Evolutionary conservation across 345 rosid species (phyloP).

Genomic region (Gossypium rotundifolium): DNA sequence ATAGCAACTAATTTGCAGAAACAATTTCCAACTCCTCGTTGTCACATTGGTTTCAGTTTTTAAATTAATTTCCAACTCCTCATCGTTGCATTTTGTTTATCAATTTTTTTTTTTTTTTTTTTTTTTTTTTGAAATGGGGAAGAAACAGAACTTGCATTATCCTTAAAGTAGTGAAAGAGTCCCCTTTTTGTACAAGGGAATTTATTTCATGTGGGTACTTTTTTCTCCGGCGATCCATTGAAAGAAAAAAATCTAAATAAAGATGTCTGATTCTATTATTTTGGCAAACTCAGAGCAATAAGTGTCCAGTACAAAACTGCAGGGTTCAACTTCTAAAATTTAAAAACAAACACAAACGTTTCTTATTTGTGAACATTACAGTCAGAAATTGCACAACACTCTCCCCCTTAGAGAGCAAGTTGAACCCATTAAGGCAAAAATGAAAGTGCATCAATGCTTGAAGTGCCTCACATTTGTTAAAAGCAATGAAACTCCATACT

Average conservation of each 20-base stretch:
- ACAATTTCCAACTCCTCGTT: too few relatives aligned
- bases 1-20: too few relatives aligned
- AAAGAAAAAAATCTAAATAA: not conserved
- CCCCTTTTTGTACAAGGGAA: too few relatives aligned
- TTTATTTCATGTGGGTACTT: too few relatives aligned
- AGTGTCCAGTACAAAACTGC: not conserved
- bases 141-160: too few relatives aligned
- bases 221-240: not conserved
- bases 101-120: too few relatives aligned
- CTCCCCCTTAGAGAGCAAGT: not conserved
- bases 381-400: not conserved
- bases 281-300: not conserved
- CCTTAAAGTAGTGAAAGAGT: too few relatives aligned
- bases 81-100: too few relatives aligned
- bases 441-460: constrained; percentile 45
- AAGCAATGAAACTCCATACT: constrained; percentile 74
- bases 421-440: too few relatives aligned
- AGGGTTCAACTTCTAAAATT: not conserved
- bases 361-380: not conserved
- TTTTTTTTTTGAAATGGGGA: too few relatives aligned
- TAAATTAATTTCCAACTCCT: too few relatives aligned
- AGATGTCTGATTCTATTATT: not conserved
- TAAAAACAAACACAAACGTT: not conserved
- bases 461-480: constrained; percentile 85
- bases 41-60: too few relatives aligned